These are phyloP conservation scores for Daedaleopsis sinensis DNA, from an alignment of 768 basidiomycete genomes.

Conservation along the genomic window DNA sequence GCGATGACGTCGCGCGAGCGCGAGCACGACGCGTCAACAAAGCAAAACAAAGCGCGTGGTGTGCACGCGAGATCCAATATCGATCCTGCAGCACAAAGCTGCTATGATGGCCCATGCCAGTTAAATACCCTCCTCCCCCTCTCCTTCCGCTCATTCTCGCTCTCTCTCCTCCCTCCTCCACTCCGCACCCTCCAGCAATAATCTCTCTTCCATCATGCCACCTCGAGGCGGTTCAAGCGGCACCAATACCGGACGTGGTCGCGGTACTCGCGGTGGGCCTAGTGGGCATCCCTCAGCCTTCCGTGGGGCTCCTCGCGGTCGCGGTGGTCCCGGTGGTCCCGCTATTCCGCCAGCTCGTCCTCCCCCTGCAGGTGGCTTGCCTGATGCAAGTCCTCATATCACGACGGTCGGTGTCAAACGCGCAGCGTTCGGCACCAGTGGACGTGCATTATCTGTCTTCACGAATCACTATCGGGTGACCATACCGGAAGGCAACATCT, in stretches of 20 bases:
- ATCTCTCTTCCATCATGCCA: constrained; percentile 20
- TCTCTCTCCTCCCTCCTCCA: background rate
- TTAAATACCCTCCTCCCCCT: constrained; percentile 13
- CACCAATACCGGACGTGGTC: constrained; percentile 18
- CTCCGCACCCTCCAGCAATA: background rate
- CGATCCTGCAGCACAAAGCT: constrained; percentile 19
- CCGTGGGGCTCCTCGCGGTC: constrained; percentile 4
- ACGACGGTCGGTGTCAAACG: constrained; percentile 69
- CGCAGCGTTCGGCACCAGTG: constrained; percentile 62
- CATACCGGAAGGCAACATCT: constrained; percentile 64
- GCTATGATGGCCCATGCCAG: background rate
- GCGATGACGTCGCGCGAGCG: constrained; percentile 1
- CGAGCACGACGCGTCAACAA: constrained; percentile 25
- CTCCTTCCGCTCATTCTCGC: background rate
- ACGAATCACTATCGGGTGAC: constrained; percentile 69
- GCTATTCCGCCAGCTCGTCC: constrained; percentile 25
- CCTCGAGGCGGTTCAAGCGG: constrained; percentile 22
- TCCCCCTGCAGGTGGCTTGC: constrained; percentile 21
- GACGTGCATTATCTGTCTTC: constrained; percentile 43
- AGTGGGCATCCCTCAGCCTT: constrained; percentile 1
- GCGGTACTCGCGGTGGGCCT: constrained; percentile 4
- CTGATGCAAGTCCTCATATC: constrained; percentile 44
- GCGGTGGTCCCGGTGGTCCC: constrained; percentile 13
- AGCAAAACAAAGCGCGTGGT: constrained; percentile 14
- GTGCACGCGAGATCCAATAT: constrained; percentile 12